Evolutionary conservation across 768 basidiomycete genomes (phyloP).

Genomic region (Suillus weaverae): DNA sequence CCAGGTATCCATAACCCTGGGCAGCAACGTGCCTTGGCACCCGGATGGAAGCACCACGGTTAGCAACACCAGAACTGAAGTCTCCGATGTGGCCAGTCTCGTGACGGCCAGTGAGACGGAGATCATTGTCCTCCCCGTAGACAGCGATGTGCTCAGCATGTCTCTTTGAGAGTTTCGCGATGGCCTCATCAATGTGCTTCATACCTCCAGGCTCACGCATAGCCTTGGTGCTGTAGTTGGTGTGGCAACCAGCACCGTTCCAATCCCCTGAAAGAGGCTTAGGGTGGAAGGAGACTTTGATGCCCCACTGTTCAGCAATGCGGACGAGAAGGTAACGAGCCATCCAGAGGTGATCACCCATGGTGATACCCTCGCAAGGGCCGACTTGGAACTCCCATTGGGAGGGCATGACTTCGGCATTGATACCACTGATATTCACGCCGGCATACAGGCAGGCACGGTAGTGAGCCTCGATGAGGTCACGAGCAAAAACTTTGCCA

Average conservation of each 20-base stretch:
- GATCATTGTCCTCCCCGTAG: slow-evolving; percentile 97
- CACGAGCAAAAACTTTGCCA: slow-evolving; percentile 97
- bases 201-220: slow-evolving; percentile 96
- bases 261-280: slow-evolving; percentile 97
- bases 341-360: slow-evolving; percentile 99
- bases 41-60: slow-evolving; percentile 96
- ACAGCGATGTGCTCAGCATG: slow-evolving; percentile 97
- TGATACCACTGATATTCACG: slow-evolving; percentile 98
- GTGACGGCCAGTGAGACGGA: slow-evolving; percentile 93
- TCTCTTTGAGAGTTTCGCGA: slow-evolving; percentile 87
- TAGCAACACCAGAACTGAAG: slow-evolving; percentile 95
- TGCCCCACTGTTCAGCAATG: slow-evolving; percentile 95
- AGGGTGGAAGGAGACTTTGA: slow-evolving; percentile 99
- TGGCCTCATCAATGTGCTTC: slow-evolving; percentile 87
- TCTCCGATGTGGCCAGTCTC: slow-evolving; percentile 93
- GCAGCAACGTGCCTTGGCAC: slow-evolving; percentile 91
- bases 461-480: slow-evolving; percentile 99
- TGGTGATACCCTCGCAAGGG: slow-evolving; percentile 94
- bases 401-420: slow-evolving; percentile 99
- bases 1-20: slow-evolving; percentile 93
- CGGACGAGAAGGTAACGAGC: slow-evolving; percentile 95
- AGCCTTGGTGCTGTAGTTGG: slow-evolving; percentile 92
- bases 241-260: slow-evolving; percentile 99
- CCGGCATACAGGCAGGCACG: slow-evolving; percentile 93
- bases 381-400: slow-evolving; percentile 99